Evolutionary conservation across 1,139 yeast genomes (phyloP).

Genomic region (Protomyces pachydermus): DNA sequence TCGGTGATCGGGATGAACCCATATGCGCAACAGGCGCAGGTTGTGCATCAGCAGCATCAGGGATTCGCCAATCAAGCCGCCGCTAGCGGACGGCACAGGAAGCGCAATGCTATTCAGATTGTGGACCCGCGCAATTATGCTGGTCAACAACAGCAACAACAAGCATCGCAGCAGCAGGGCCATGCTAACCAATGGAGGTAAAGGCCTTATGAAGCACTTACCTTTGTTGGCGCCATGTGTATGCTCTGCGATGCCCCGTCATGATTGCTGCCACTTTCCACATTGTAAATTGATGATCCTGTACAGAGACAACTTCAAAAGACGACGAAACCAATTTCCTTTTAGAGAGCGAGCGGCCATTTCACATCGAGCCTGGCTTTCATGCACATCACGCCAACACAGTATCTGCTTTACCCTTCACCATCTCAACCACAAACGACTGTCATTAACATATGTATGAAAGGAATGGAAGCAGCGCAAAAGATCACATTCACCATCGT

Average conservation of each 20-base stretch:
- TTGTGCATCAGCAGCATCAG: neutral
- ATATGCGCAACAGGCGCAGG: slow-evolving; percentile 16
- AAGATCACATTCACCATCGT: no score
- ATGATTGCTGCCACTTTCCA: neutral
- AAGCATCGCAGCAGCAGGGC: neutral
- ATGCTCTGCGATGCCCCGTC: neutral
- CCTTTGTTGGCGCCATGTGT: no score
- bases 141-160: neutral
- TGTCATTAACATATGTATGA: no score
- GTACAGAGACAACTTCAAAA: neutral
- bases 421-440: no score
- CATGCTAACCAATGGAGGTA: neutral
- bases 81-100: neutral
- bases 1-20: slow-evolving; percentile 1
- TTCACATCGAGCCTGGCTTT: no score
- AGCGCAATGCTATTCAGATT: neutral
- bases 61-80: neutral
- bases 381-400: no score
- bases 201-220: neutral
- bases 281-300: neutral
- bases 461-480: no score
- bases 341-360: no score
- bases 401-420: no score
- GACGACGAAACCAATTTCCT: no score
- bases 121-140: neutral